A percentile compares a stretch with the other conserved stretches of the same genome.
Evolutionary conservation across 169 alveolate species (phyloP).

Genomic region (Eimeria maxima): DNA sequence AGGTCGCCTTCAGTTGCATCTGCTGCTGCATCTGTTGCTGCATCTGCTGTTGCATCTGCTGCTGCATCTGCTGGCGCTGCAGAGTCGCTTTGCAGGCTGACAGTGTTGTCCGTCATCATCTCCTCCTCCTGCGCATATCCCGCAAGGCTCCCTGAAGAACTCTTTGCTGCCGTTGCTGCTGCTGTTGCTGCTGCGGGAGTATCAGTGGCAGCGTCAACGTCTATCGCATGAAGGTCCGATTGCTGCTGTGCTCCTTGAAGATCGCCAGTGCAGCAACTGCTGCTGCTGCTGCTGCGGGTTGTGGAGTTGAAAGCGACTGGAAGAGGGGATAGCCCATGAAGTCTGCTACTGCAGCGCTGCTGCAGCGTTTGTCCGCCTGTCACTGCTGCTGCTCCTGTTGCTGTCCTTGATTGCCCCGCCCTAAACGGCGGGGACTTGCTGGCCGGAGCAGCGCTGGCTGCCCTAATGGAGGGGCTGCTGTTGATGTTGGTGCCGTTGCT

Average conservation of each 20-base stretch:
- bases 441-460: slow-evolving; percentile 44
- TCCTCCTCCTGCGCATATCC: slow-evolving; percentile 15
- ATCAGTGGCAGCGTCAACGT: background rate
- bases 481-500: slow-evolving; percentile 52
- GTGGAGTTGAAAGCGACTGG: slow-evolving; percentile 14
- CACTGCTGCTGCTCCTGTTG: slow-evolving; percentile 53
- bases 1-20: slow-evolving; percentile 19
- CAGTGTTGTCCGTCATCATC: background rate
- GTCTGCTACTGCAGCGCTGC: slow-evolving; percentile 76
- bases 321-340: slow-evolving; percentile 41
- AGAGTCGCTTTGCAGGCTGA: background rate
- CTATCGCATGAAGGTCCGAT: background rate
- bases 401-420: slow-evolving; percentile 37
- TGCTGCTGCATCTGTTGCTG: slow-evolving; percentile 38
- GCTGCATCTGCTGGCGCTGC: slow-evolving; percentile 25
- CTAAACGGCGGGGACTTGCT: slow-evolving; percentile 59
- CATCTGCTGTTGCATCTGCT: slow-evolving; percentile 1
- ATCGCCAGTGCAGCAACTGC: slow-evolving; percentile 31
- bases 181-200: slow-evolving; percentile 48
- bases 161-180: slow-evolving; percentile 32
- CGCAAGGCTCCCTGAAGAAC: background rate
- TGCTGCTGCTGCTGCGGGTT: slow-evolving; percentile 57
- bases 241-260: slow-evolving; percentile 39
- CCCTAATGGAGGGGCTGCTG: slow-evolving; percentile 10
- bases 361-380: slow-evolving; percentile 16